Conservation (phyloP, 2,329 filamentous ascomycete genomes). For the Juglanconis oblonga region DNA sequence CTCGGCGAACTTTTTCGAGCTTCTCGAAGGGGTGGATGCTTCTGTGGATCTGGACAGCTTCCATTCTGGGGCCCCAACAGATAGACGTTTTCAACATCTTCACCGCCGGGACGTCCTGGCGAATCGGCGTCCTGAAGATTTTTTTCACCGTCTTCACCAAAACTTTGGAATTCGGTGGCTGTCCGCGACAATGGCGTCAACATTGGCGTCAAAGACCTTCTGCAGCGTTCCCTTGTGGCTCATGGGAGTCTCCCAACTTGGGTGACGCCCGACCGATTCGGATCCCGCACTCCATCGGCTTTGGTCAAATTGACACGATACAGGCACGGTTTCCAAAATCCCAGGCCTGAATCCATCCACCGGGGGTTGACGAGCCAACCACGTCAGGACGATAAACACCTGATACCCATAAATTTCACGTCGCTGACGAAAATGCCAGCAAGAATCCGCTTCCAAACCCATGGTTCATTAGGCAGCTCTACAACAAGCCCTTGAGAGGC, state of each 20-base stretch:
- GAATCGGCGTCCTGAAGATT: neutral
- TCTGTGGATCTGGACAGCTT: neutral
- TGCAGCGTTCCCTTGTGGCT: no score
- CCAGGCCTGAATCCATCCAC: neutral
- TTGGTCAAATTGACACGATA: neutral
- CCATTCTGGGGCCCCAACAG: neutral
- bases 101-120: constrained; percentile 2
- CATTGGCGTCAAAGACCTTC: no score
- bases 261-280: neutral
- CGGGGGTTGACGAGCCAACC: neutral
- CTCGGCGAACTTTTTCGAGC: neutral
- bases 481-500: no score
- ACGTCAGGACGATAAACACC: neutral
- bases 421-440: neutral
- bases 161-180: neutral
- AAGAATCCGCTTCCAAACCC: neutral
- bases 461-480: no score
- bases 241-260: no score
- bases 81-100: neutral
- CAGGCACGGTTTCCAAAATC: neutral
- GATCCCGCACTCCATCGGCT: neutral
- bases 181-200: neutral
- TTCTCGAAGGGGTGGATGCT: constrained; percentile 12
- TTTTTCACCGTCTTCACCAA: neutral
- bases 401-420: neutral